Percentiles rank a stretch among this genome's conserved stretches.
phyloP scores from a whole-genome alignment of 1,139 yeast genomes.

The Yamadazyma trypodendri region DNA sequence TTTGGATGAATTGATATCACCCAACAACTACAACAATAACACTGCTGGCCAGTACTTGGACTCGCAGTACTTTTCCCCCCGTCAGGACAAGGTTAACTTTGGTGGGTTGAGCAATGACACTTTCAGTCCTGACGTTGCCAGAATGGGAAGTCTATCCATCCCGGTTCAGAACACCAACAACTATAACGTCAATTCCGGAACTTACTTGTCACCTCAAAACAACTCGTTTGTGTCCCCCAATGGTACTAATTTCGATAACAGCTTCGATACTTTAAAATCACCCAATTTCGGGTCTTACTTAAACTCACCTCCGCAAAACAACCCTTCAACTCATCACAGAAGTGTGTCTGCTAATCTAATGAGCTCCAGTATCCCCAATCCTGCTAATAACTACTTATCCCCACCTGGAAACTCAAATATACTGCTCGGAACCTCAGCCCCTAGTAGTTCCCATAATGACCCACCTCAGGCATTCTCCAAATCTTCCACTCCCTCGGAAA shows the following conservation, averaged over 20 bases:
- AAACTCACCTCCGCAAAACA: conserved; percentile 35
- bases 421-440: conserved; percentile 31
- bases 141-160: conserved; percentile 34
- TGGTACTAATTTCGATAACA: conserved; percentile 20
- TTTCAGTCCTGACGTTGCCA: conserved; percentile 32
- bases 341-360: conserved; percentile 11
- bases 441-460: conserved; percentile 13
- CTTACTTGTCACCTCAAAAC: conserved; percentile 29
- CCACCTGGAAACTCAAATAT: conserved; percentile 21
- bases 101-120: conserved; percentile 12
- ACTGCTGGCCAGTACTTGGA: conserved; percentile 24
- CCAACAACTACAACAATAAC: conserved; percentile 18
- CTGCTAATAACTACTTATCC: conserved; percentile 21
- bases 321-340: conserved; percentile 4
- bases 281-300: conserved; percentile 32
- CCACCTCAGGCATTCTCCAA: conserved; percentile 3
- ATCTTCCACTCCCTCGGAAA: conserved; percentile 10
- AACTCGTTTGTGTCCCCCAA: conserved; percentile 25
- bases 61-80: conserved; percentile 46
- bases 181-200: conserved; percentile 20
- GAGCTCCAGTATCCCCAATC: conserved; percentile 28
- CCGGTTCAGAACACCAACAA: conserved; percentile 20
- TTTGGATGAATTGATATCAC: conserved; percentile 40
- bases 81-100: conserved; percentile 15
- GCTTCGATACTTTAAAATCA: conserved; percentile 30